Conservation (phyloP, 163 green algal genomes). For the Coccomyxa subellipsoidea region DNA sequence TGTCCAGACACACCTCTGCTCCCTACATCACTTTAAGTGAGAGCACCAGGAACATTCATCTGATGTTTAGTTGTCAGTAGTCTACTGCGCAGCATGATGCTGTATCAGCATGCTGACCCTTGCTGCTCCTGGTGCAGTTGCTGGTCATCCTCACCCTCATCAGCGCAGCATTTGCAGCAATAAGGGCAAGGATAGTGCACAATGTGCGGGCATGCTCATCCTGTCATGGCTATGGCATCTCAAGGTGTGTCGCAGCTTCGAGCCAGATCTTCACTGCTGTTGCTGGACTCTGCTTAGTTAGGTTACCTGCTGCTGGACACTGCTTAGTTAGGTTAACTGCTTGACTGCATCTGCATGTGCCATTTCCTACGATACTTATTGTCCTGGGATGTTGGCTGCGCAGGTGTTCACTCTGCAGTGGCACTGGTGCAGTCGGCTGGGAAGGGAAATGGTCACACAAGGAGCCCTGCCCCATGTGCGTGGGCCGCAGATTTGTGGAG, state of each 20-base stretch:
- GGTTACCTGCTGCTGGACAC: no score
- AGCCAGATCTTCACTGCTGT: background rate
- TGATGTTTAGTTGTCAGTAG: no score
- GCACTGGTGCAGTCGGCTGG: constrained; percentile 59
- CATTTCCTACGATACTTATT: no score
- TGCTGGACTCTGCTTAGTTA: background rate
- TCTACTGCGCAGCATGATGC: no score
- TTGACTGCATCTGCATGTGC: no score
- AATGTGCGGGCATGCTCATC: constrained; percentile 48
- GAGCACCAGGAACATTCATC: no score
- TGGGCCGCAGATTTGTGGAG: constrained; percentile 56
- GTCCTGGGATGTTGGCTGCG: no score
- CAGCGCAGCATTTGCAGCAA: constrained; percentile 40
- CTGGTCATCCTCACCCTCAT: background rate
- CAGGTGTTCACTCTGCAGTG: constrained; percentile 61
- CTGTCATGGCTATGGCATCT: constrained; percentile 64
- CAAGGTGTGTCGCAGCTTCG: constrained; percentile 27
- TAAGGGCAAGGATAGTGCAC: constrained; percentile 42
- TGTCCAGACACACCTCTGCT: no score
- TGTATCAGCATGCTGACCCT: no score
- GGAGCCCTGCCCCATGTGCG: constrained; percentile 65
- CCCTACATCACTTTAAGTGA: no score
- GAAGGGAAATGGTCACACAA: constrained; percentile 55
- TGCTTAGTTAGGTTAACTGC: no score
- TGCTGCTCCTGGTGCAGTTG: background rate